phyloP scores from a whole-genome alignment of 2,329 filamentous ascomycete species.

The Aspergillus pseudonomiae region DNA sequence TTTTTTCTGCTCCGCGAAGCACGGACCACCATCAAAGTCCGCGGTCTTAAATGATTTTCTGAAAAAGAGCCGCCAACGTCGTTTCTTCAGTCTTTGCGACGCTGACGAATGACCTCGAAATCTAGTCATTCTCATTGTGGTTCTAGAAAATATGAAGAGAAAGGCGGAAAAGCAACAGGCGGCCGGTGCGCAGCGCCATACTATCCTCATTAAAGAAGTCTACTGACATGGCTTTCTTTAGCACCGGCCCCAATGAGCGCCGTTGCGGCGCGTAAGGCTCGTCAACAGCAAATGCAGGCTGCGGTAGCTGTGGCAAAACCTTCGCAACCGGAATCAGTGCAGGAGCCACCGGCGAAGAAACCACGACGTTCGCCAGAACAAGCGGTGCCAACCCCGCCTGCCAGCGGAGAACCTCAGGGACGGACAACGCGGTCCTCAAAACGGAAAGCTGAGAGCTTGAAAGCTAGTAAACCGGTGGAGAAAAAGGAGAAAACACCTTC shows the following conservation, averaged over 20 bases:
- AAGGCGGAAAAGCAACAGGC: slow-evolving; percentile 42
- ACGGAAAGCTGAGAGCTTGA: slow-evolving; percentile 20
- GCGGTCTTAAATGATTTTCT: slow-evolving; percentile 29
- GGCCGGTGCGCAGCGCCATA: slow-evolving; percentile 29
- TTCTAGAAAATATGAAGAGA: slow-evolving; percentile 34
- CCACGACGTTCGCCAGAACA: slow-evolving; percentile 33
- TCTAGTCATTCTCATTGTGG: not conserved
- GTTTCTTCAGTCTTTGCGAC: not conserved
- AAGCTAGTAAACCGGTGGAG: slow-evolving; percentile 16
- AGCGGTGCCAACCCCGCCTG: slow-evolving; percentile 15
- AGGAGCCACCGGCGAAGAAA: slow-evolving; percentile 41
- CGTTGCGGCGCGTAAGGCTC: slow-evolving; percentile 46
- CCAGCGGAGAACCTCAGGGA: slow-evolving; percentile 16
- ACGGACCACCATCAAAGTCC: slow-evolving; percentile 41
- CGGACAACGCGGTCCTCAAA: slow-evolving; percentile 26
- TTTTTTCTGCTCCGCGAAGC: slow-evolving; percentile 45
- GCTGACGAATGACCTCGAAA: not conserved
- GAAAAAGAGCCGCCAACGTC: not conserved
- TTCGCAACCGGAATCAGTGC: slow-evolving; percentile 19
- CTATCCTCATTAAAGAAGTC: not conserved
- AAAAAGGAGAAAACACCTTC: slow-evolving; percentile 10
- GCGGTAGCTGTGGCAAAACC: slow-evolving; percentile 23
- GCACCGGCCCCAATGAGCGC: slow-evolving; percentile 42
- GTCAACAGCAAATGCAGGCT: slow-evolving; percentile 36
- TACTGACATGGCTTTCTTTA: slow-evolving; percentile 18